These are phyloP conservation scores for Hippophae gyantsensis DNA, from an alignment of 306 rosid genomes.

Conservation along the genomic window DNA sequence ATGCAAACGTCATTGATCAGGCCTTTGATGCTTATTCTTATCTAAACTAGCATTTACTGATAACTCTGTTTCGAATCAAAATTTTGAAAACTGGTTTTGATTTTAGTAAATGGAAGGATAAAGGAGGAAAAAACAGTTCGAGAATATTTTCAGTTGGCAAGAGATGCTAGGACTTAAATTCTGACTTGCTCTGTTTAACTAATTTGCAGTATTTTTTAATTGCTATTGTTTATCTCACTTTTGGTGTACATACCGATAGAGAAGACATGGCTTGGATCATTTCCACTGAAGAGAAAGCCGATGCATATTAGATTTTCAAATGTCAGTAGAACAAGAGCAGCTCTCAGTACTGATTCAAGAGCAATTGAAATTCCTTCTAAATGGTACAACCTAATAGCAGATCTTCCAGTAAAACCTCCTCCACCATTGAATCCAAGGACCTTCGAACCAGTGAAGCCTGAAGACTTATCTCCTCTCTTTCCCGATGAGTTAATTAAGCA, in stretches of 20 bases:
- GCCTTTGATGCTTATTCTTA: too few species aligned
- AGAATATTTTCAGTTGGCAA: not conserved
- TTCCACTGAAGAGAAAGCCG: constrained; percentile 34
- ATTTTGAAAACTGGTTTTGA: too few species aligned
- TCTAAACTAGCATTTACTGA: too few species aligned
- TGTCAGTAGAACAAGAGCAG: constrained; percentile 53
- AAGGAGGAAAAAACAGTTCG: not conserved
- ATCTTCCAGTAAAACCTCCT: constrained; percentile 85
- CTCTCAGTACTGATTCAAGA: constrained; percentile 23
- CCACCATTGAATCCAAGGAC: constrained; percentile 79
- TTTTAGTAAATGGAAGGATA: too few species aligned
- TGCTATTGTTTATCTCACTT: constrained; percentile 5
- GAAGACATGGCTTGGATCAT: constrained; percentile 38
- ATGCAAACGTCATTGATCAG: too few species aligned
- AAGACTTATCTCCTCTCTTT: constrained; percentile 70
- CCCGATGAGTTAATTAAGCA: constrained; percentile 74
- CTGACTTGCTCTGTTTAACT: constrained; percentile 2
- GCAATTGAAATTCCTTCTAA: constrained; percentile 52
- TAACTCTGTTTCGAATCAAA: too few species aligned
- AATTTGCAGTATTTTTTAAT: constrained; percentile 3
- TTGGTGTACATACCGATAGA: constrained; percentile 33
- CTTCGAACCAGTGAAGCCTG: constrained; percentile 60
- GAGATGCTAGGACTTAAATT: not conserved
- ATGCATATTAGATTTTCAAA: constrained; percentile 33
- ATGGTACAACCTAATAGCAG: constrained; percentile 86